Percentiles rank a stretch among this genome's conserved stretches.
phyloP scores from a whole-genome alignment of 768 basidiomycete species.

The Sporobolomyces pararoseus region DNA sequence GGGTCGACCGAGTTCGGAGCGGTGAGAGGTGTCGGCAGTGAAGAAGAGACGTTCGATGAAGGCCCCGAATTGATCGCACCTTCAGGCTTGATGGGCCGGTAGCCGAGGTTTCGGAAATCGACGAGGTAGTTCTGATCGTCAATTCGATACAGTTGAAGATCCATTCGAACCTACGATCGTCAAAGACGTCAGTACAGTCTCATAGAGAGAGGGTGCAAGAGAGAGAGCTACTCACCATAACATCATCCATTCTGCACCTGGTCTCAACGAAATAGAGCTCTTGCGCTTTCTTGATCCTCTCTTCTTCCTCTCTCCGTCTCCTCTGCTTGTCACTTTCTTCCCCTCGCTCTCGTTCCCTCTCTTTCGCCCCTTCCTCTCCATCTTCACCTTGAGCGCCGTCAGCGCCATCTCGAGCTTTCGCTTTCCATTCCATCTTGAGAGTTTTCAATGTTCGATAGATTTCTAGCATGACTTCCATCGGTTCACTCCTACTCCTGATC shows the following conservation, averaged over 20 bases:
- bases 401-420: slow-evolving; percentile 68
- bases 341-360: slow-evolving; percentile 58
- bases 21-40: slow-evolving; percentile 11
- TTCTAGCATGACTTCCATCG: slow-evolving; percentile 99
- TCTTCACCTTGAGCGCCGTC: slow-evolving; percentile 57
- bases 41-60: not conserved
- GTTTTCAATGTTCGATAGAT: slow-evolving; percentile 87
- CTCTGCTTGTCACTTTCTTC: slow-evolving; percentile 48
- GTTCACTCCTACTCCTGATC: slow-evolving; percentile 72
- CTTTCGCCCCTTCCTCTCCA: slow-evolving; percentile 42
- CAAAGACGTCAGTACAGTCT: slow-evolving; percentile 10
- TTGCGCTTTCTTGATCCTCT: slow-evolving; percentile 51
- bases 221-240: slow-evolving; percentile 61
- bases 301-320: slow-evolving; percentile 46
- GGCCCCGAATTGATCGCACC: slow-evolving; percentile 32
- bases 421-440: slow-evolving; percentile 96
- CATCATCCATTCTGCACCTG: slow-evolving; percentile 77
- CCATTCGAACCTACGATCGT: slow-evolving; percentile 75
- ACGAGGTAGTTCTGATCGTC: slow-evolving; percentile 92
- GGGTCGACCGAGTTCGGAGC: slow-evolving; percentile 18
- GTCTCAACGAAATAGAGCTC: slow-evolving; percentile 90
- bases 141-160: slow-evolving; percentile 93
- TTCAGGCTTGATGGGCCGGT: slow-evolving; percentile 56
- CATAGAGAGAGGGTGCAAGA: not conserved
- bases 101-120: slow-evolving; percentile 96